Base-by-base conservation (phyloP, 2,329 filamentous ascomycete species). In the Phialophora expanda region DNA sequence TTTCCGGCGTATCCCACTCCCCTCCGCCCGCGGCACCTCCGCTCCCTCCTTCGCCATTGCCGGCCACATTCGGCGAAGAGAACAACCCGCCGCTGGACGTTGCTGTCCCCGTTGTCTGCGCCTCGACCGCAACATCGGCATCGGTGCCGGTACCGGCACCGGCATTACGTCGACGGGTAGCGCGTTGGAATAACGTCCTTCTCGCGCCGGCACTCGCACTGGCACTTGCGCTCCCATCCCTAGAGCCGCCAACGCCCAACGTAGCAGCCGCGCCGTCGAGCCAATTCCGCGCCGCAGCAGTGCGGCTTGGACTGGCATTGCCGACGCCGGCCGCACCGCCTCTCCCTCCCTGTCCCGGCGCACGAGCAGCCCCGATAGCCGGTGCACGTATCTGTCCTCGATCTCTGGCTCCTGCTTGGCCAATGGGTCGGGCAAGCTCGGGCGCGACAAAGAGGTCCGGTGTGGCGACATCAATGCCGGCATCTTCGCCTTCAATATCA, bases 231-330 rank as follows among this genome's bases (percentile, higher is more conserved):
- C 46, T 22, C 7, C 48, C 58, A 53, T 51, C 48, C 12, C 24
- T 17, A 20, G 20, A 24, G 48, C 48, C 48, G 20, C 20, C 48
- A 5, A 32, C 53, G 56, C 66, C 66, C 1, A 66, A 56, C 12
- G 64, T 64, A 4, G 67, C 65, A 7, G 67, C 67, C 20, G 67
- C 65, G 17, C 67, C 67, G 34, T 69, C 67, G 54, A 69, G 67
- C 67, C 67, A 67, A 20, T 54, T 58, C 8, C 65, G 55, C n/a
- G 67, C 62, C 7, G 60, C 61, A 11, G 55, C 56, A 5, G 66
- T 53, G 24, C 65, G 67, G 8, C 62, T 50, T 8, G 67, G 59
- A 51, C 58, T 65, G 14, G 32, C 38, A 48, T 53, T 61, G 32
- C 38, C 38, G 38, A 17, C 17, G 17, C 38, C 38, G 17, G 38